Percentiles rank a stretch among this genome's conserved stretches.
Evolutionary conservation across 2,329 filamentous ascomycete species (phyloP).

Genomic region (Pseudogymnoascus sp.): DNA sequence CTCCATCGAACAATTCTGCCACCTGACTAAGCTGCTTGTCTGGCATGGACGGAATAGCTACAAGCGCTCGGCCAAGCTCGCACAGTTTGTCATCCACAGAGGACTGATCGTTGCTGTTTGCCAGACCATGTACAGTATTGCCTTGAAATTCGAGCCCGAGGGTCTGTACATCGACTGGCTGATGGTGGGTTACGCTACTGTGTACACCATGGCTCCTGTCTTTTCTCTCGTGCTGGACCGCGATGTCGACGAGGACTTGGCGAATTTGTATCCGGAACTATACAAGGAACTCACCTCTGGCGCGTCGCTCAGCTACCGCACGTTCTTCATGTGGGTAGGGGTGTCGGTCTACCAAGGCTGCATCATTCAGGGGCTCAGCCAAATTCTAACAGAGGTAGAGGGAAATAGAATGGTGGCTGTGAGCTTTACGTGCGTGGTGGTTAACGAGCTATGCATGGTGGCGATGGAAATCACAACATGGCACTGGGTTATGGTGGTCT

Average conservation of each 20-base stretch:
- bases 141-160: conserved; percentile 84
- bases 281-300: conserved; percentile 96
- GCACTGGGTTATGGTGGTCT: conserved; percentile 87
- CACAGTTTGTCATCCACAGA: conserved; percentile 96
- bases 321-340: conserved; percentile 94
- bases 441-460: conserved; percentile 97
- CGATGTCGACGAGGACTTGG: conserved; percentile 88
- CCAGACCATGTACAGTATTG: conserved; percentile 96
- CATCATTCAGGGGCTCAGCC: conserved; percentile 89
- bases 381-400: conserved; percentile 75
- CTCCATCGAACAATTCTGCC: conserved; percentile 89
- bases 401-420: conserved; percentile 75
- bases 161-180: conserved; percentile 96
- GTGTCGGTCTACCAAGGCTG: conserved; percentile 93
- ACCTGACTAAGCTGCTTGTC: conserved; percentile 92
- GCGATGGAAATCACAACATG: conserved; percentile 94
- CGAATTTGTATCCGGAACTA: conserved; percentile 91
- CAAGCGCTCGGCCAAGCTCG: conserved; percentile 89
- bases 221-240: conserved; percentile 90
- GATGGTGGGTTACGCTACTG: conserved; percentile 89
- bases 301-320: conserved; percentile 79
- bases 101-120: conserved; percentile 92
- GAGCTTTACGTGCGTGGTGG: conserved; percentile 81
- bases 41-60: conserved; percentile 98
- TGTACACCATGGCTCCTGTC: conserved; percentile 91